A percentile compares a stretch with the other conserved stretches of the same genome.
phyloP scores from a whole-genome alignment of 208 protist genomes.

The Leishmania major region DNA sequence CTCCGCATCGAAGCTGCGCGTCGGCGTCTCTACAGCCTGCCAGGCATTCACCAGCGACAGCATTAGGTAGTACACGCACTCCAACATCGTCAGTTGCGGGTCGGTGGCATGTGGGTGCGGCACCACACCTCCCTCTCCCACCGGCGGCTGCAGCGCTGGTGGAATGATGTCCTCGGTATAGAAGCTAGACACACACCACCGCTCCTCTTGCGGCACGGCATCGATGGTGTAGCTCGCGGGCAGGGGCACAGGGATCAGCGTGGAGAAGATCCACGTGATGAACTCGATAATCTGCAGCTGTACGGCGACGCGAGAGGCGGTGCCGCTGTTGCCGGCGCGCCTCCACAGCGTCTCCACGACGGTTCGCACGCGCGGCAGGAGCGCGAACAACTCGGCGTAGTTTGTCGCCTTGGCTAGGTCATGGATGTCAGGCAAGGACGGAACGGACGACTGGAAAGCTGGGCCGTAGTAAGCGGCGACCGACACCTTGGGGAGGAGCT shows the following conservation, averaged over 20 bases:
- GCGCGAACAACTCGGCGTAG: constrained; percentile 30
- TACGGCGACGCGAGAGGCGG: constrained; percentile 69
- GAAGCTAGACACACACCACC: constrained; percentile 28
- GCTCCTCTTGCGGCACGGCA: constrained; percentile 25
- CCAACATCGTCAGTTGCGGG: constrained; percentile 46
- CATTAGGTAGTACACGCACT: constrained; percentile 54
- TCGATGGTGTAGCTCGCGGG: constrained; percentile 18
- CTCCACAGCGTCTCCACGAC: constrained; percentile 51
- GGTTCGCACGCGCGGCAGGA: constrained; percentile 21
- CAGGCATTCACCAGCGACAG: constrained; percentile 72
- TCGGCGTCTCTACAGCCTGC: constrained; percentile 82
- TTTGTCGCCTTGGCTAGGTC: constrained; percentile 27
- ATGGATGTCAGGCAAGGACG: constrained; percentile 32
- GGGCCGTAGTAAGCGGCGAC: constrained; percentile 50
- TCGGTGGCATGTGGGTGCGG: constrained; percentile 26
- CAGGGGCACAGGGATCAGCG: constrained; percentile 60
- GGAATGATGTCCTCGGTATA: constrained; percentile 25
- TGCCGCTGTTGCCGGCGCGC: constrained; percentile 59
- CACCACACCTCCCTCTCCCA: neutral
- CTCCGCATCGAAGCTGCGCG: constrained; percentile 67
- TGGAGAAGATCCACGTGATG: constrained; percentile 69
- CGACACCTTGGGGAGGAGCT: constrained; percentile 41
- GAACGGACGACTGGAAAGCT: constrained; percentile 31
- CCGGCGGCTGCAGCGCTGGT: neutral
- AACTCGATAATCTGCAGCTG: constrained; percentile 78